A percentile compares a stretch with the other conserved stretches of the same genome.
Conservation (phyloP, 192 early-diverging fungal genomes). For the Coemansia sp. region DNA sequence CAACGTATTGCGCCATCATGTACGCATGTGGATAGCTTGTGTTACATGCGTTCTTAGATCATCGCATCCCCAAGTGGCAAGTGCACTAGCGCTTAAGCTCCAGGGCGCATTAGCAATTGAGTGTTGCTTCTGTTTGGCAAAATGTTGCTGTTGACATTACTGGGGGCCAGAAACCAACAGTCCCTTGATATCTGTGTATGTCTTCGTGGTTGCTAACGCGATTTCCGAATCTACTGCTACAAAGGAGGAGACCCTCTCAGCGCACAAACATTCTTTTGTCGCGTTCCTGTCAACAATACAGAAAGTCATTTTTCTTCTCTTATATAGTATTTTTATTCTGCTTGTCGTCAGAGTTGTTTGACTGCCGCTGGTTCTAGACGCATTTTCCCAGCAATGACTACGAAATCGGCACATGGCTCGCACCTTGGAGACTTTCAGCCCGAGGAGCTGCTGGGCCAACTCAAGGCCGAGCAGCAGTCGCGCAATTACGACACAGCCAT, state of each 20-base stretch:
- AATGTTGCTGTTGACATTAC: background rate
- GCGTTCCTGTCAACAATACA: background rate
- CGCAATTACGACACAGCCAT: constrained; percentile 64
- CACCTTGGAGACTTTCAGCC: constrained; percentile 47
- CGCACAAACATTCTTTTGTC: constrained; percentile 2
- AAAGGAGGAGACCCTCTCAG: constrained; percentile 1
- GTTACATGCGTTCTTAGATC: background rate
- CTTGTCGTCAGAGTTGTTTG: background rate
- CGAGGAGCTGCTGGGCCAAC: constrained; percentile 55
- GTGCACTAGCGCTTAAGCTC: background rate
- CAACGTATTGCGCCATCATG: constrained; percentile 2
- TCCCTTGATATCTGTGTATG: background rate
- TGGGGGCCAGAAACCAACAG: background rate
- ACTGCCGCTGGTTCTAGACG: background rate
- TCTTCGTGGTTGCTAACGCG: background rate
- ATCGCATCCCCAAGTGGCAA: background rate
- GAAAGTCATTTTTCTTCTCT: background rate
- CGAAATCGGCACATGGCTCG: constrained; percentile 17
- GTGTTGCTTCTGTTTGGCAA: no score
- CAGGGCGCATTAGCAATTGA: no score
- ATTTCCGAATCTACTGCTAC: background rate
- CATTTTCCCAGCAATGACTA: constrained; percentile 18
- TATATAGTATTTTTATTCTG: background rate
- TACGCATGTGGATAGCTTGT: background rate
- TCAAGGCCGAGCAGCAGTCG: constrained; percentile 61